Base-by-base conservation (phyloP, 345 rosid species). In the Dovyalis caffra region DNA sequence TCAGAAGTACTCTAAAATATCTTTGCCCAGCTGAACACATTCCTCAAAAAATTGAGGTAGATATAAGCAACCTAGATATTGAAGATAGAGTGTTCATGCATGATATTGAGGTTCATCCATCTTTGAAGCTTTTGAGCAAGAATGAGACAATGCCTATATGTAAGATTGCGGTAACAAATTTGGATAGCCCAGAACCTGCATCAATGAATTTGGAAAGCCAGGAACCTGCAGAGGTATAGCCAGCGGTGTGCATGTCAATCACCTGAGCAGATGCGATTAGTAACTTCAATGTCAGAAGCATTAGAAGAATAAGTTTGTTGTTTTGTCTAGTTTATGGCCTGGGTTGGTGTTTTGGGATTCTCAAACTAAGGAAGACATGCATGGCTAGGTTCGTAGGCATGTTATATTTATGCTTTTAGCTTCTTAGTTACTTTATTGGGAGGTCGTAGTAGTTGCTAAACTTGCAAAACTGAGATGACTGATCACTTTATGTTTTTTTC, bases 1-100 rank as follows among this genome's bases (percentile, higher is more conserved):
- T 92, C 73, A 84, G 96, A 77, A 78, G 75, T 65, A 80, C 74
- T 69, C 68, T 95, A 66, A 91, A 80, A 62, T 88, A 81, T 75
- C 72, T 86, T 25, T 87, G 94, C 70, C 90, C 90, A 29, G 92
- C 96, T 0, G 98, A 91, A 71, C 87, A 83, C 77, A 86, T 95
- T 69, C 98, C 98, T 70, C 85, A 86, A 6, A 90, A 92, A 80
- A 83, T 95, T 20, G 94, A 95, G 83, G 90, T 93, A 63, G 99
- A 95, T 28, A 81, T 93, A 69, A 90, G 99, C 85, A 88, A 83
- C 25, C 88, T 95, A 33, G 98, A 92, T 76, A 80, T 90, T 38
- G 98, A 83, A 67, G 98, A 91, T 78, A 83, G 81, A 77, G 83
- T 93, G 58, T 79, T 72, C 21, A 77, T 95, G 87, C 71, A 57